A percentile compares a stretch with the other conserved stretches of the same genome.
phyloP scores from a whole-genome alignment of 2,329 filamentous ascomycete species.

The Periglandula ipomoeae region DNA sequence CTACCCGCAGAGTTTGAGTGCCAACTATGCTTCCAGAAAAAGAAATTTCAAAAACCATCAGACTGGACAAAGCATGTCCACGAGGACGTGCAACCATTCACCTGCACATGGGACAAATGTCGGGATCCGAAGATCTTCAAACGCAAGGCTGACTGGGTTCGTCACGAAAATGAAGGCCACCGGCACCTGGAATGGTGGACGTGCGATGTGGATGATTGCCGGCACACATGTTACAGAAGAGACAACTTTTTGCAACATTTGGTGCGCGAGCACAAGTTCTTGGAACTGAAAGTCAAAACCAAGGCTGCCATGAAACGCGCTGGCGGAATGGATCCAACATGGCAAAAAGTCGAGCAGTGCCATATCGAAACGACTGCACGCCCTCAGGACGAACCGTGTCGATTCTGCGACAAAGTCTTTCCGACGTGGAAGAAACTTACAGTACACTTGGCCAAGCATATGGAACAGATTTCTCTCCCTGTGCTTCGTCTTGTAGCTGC shows the following conservation, averaged over 20 bases:
- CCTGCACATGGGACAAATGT: conserved; percentile 80
- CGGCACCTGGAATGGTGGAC: conserved; percentile 87
- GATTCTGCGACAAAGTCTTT: conserved; percentile 76
- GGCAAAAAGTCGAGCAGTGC: conserved; percentile 70
- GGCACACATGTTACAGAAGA: conserved; percentile 74
- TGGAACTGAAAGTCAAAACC: conserved; percentile 71
- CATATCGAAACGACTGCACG: conserved; percentile 57
- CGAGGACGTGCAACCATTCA: conserved; percentile 88
- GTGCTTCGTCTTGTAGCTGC: conserved; percentile 53
- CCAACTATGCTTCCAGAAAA: conserved; percentile 73
- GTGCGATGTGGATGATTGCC: conserved; percentile 72
- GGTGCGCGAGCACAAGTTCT: conserved; percentile 80
- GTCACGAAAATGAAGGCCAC: conserved; percentile 88
- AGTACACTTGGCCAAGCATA: conserved; percentile 87
- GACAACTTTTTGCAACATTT: conserved; percentile 93
- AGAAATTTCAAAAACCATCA: conserved; percentile 82
- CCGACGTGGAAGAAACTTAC: conserved; percentile 87
- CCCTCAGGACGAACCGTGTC: conserved; percentile 70
- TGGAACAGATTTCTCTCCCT: conserved; percentile 84
- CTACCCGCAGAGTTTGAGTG: conserved; percentile 88
- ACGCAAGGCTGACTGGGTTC: conserved; percentile 90
- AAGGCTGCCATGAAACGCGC: conserved; percentile 57
- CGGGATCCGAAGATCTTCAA: conserved; percentile 87
- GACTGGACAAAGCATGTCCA: conserved; percentile 97
- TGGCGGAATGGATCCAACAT: conserved; percentile 53